Evolutionary conservation across 2,329 filamentous ascomycete species (phyloP), one percentile per base, ranked within the genome.

Genomic region (Penicillium sp.): DNA sequence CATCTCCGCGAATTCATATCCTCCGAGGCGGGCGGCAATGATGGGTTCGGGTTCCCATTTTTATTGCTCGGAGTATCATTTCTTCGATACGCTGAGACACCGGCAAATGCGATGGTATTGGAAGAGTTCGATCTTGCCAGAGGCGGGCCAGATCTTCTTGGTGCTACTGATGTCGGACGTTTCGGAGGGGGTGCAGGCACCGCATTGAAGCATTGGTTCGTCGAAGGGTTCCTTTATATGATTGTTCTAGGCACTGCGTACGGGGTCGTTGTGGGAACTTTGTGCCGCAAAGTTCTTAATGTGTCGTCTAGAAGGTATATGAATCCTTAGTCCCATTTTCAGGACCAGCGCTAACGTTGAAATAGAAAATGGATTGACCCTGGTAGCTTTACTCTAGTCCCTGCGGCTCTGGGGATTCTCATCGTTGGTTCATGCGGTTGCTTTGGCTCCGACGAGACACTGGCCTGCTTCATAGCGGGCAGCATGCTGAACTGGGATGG

Each of bases 401-500:
- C 85, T 1, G 79, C 81, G 0, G 83, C 82, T 1, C 69, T 86
- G 5, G 84, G 84, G 17, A 76, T 88, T 9, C 87, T 88, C 69
- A 76, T 86, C 41, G 77, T 88, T 29, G 85, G 86, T 2, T 84
- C 85, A 0, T 85, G 83, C 60, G 86, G 86, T 29, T 77, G 81
- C 23, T 78, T 88, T 17, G 86, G 86, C 13, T 85, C 84, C 0
- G 85, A 88, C 58, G 86, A 88, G 63, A 81, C 87, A 0, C 78
- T 89, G 3, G 85, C 86, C 3, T 89, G 85, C 69, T 88, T 88
- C 61, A 79, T 85, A 3, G 86, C 87, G 0, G 87, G 86, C 7
- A 84, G 81, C 67, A 81, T 81, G 13, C 74, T 89, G 50, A 89
- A 88, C 72, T 89, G 86, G 87, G 84, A 88, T 59, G 86, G 86